Base-by-base conservation (phyloP, 495 filamentous ascomycete genomes). In the Penicillium coffeae region DNA sequence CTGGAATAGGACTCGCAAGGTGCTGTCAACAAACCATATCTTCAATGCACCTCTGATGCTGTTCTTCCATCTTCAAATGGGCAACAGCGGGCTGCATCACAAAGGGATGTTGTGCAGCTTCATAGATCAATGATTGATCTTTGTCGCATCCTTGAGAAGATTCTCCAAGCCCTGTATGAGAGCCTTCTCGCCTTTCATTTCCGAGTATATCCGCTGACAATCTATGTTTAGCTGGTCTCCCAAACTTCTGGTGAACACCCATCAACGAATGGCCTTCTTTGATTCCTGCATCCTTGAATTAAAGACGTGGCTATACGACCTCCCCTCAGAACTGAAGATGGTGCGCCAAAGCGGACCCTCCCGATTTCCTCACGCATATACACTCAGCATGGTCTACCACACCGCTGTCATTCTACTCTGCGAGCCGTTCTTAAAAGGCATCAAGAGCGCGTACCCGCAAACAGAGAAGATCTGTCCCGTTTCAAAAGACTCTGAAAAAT, bases 371-470 rank as follows among this genome's bases (percentile, higher is more conserved):
- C 64, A 67, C 42, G 44, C 51, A 1, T 67, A 64, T 18, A 62
- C 51, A 0, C 30, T 67, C 8, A 54, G 33, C 21, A 67, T 67
- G 64, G 56, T 64, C 8, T 67, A 67, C 27, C 59, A 67, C 20
- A 64, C 59, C 1, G 50, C 50, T 0, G 22, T 45, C 16, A 52
- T 67, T 3, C 42, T 67, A 3, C 59, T 67, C 8, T 55, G 52
- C 21, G 52, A 45, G 16, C 64, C 64, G 3, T 64, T 62, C 47
- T 6, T 64, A 1, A 44, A 30, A 10, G 25, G 25, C 4, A 5
- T 30, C 25, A 10, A 30, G 25, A n/a, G n/a, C n/a, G n/a, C n/a
- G n/a, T n/a, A n/a, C n/a, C 25, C 25, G 10, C 10, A 30, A 5
- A 10, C 5, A 5, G 25, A 30, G 4, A 30, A 30, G 25, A 10